Evolutionary conservation across 345 rosid species (phyloP), one percentile per base, ranked within the genome.

Genomic region (Isatis tinctoria): DNA sequence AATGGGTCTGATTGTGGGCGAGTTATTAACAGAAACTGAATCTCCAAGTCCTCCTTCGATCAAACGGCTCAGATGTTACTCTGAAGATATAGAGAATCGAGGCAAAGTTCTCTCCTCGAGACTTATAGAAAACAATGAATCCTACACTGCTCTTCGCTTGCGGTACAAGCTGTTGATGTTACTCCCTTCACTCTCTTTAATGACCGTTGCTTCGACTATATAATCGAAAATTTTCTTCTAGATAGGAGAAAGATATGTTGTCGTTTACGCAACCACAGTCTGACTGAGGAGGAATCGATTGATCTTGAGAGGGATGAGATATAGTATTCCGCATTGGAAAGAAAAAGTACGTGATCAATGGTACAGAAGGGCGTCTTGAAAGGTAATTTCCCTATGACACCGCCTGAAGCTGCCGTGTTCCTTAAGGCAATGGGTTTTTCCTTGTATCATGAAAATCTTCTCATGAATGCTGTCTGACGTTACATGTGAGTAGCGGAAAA

Each of bases 231-330:
- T 0, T 3, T 18, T 66, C 24, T 30, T 76, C 53, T 82, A 88
- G 94, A 73, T 91, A 89, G 40, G 98, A 90, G 67, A 90, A 90
- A 67, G 96, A 87, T 82, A 88, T 88, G 91, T 79, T 90, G 58
- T 89, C 96, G 12, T 90, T 88, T 61, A 92, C 95, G 90, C 78
- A 83, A 71, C 75, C 91, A 88, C 77, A 83, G 82, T 71, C 91
- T 92, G 7, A 85, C 83, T 4, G 1, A n/a, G 33, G 62, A 67
- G 0, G 96, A 92, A 74, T 72, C 79, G 0, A 35, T 9, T 20
- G 88, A 86, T 26, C 85, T 88, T 6, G 78, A 33, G 51, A n/a
- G 65, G 17, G 18, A 78, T 85, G 86, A 84, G 97, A 28, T 66
- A 69, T 8, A 73, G 59, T 5, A 82, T 79, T 16, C 75, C 43